A percentile compares a stretch with the other conserved stretches of the same genome.
Conservation (phyloP, 257 asterid species). For the Capsicum rhomboideum region DNA sequence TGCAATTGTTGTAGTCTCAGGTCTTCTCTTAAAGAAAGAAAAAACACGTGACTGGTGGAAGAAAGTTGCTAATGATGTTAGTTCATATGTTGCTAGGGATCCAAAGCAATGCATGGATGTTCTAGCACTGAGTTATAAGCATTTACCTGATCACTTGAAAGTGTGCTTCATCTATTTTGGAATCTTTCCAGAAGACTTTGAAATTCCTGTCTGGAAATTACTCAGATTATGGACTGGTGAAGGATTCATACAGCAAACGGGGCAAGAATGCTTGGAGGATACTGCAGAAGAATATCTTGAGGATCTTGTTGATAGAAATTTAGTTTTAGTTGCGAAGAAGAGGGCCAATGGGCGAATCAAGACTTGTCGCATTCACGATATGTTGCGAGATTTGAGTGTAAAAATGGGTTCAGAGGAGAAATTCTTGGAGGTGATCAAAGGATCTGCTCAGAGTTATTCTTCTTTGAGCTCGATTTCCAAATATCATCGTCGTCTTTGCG, state of each 20-base stretch:
- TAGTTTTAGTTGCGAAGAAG: slow-evolving; percentile 12
- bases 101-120: slow-evolving; percentile 24
- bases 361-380: slow-evolving; percentile 20
- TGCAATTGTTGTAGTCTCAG: slow-evolving; percentile 27
- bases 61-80: slow-evolving; percentile 15
- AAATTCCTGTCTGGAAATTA: slow-evolving; percentile 23
- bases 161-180: slow-evolving; percentile 30
- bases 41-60: slow-evolving; percentile 22
- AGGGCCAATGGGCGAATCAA: slow-evolving; percentile 16
- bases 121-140: slow-evolving; percentile 25
- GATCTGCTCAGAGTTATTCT: not conserved
- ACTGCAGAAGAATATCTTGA: slow-evolving; percentile 22
- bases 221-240: slow-evolving; percentile 28
- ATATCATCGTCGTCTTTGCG: slow-evolving; percentile 27
- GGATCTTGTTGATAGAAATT: slow-evolving; percentile 25
- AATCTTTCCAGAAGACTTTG: slow-evolving; percentile 23
- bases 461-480: not conserved
- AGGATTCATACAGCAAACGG: slow-evolving; percentile 20
- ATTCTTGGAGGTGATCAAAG: slow-evolving; percentile 23
- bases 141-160: slow-evolving; percentile 26
- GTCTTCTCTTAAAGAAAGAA: slow-evolving; percentile 18
- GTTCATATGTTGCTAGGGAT: slow-evolving; percentile 15
- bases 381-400: slow-evolving; percentile 24
- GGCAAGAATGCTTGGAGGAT: slow-evolving; percentile 17
- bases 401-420: slow-evolving; percentile 20